Evolutionary conservation across 441 rosid genomes (phyloP).

Genomic region (Pelargonium myrrhifolium): DNA sequence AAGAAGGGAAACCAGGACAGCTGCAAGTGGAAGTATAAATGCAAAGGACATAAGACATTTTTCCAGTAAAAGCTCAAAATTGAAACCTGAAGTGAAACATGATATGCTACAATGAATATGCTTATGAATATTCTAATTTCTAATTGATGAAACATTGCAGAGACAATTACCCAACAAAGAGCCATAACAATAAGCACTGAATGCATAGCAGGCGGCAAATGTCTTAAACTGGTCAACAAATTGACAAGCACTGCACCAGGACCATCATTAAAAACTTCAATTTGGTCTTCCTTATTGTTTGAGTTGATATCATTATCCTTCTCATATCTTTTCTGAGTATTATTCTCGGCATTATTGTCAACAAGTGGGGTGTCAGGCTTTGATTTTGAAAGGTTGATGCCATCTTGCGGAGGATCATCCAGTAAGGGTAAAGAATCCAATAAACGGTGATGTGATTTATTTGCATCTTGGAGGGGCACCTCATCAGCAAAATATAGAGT

Average conservation of each 20-base stretch:
- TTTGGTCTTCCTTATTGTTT: slow-evolving; percentile 33
- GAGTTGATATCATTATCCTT: slow-evolving; percentile 30
- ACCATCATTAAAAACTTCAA: slow-evolving; percentile 52
- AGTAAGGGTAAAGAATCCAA: slow-evolving; percentile 80
- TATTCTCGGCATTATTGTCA: slow-evolving; percentile 28
- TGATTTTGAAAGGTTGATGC: slow-evolving; percentile 37
- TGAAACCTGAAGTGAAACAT: slow-evolving; percentile 1
- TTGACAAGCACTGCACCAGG: slow-evolving; percentile 90
- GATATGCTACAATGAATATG: too few relatives aligned
- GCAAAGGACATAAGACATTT: slow-evolving; percentile 4
- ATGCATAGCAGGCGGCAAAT: slow-evolving; percentile 86
- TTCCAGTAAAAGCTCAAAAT: slow-evolving; percentile 5
- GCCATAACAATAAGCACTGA: slow-evolving; percentile 89
- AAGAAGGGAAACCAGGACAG: slow-evolving; percentile 96
- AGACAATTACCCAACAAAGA: slow-evolving; percentile 76
- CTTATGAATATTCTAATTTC: not conserved
- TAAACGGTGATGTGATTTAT: slow-evolving; percentile 28
- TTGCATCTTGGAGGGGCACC: slow-evolving; percentile 44
- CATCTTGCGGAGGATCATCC: slow-evolving; percentile 42
- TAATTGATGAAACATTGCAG: slow-evolving; percentile 1
- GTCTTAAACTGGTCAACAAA: slow-evolving; percentile 87
- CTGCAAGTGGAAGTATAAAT: slow-evolving; percentile 37
- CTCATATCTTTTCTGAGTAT: slow-evolving; percentile 31
- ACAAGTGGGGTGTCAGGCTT: slow-evolving; percentile 28
- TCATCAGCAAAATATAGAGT: slow-evolving; percentile 84